phyloP scores from a whole-genome alignment of 352 stramenopile species.

The Globisporangium polare region DNA sequence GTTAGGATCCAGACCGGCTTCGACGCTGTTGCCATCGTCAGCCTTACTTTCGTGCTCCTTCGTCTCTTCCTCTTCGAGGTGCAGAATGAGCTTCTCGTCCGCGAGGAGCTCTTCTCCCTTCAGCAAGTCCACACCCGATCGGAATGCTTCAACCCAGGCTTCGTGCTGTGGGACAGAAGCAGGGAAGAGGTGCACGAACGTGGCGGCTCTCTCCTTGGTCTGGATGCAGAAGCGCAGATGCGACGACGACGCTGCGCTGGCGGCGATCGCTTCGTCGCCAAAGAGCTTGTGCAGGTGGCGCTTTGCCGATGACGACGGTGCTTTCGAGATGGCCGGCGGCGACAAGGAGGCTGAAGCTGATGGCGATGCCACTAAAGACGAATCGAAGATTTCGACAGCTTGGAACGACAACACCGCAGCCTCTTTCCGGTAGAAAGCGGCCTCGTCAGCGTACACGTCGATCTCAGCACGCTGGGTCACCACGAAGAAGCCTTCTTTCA shows the following conservation, averaged over 20 bases:
- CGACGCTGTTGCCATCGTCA: background rate
- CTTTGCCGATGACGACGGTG: conserved; percentile 6
- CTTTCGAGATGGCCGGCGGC: background rate
- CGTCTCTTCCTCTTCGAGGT: conserved; percentile 19
- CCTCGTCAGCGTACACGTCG: conserved; percentile 43
- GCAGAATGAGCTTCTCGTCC: conserved; percentile 50
- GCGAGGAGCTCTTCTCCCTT: conserved; percentile 52
- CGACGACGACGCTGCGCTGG: background rate
- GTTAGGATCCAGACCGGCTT: background rate
- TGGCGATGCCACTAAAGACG: background rate
- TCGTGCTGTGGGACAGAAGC: conserved; percentile 32
- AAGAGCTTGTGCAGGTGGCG: conserved; percentile 24
- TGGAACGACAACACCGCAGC: conserved; percentile 21
- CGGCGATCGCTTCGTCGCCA: conserved; percentile 3
- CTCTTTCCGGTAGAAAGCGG: conserved; percentile 28
- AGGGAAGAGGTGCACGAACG: conserved; percentile 38
- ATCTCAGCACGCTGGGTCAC: conserved; percentile 28
- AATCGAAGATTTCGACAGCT: conserved; percentile 27
- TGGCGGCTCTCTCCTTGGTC: conserved; percentile 11
- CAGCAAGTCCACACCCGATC: conserved; percentile 28
- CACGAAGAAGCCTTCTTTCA: conserved; percentile 32
- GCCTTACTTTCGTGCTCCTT: conserved; percentile 8
- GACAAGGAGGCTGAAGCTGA: background rate
- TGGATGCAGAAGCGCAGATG: conserved; percentile 11
- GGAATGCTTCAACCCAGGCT: conserved; percentile 39